Evolutionary conservation across 257 asterid species (phyloP).

Genomic region (Solanum dulcamara): DNA sequence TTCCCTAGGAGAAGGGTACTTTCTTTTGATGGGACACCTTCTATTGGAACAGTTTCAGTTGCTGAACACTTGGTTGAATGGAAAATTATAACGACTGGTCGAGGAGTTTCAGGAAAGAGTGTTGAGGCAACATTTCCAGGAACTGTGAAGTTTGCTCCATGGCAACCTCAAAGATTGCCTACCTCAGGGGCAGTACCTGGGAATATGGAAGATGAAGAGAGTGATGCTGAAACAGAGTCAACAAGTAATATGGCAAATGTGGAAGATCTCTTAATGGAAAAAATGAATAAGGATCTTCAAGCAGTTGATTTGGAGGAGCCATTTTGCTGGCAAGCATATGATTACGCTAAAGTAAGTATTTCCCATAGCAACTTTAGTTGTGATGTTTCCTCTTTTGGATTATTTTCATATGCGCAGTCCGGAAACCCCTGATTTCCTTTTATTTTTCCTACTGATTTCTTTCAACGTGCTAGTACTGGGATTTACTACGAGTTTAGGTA

Average conservation of each 20-base stretch:
- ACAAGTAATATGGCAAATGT: slow-evolving; percentile 50
- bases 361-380: not conserved
- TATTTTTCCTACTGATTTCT: not conserved
- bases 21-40: slow-evolving; percentile 88
- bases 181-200: slow-evolving; percentile 26
- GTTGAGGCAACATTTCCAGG: slow-evolving; percentile 93
- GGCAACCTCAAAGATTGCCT: slow-evolving; percentile 50
- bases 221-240: slow-evolving; percentile 69
- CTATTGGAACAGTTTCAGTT: slow-evolving; percentile 68
- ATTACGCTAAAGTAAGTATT: slow-evolving; percentile 69
- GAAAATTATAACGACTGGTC: slow-evolving; percentile 58
- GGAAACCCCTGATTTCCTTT: not conserved
- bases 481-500: not conserved
- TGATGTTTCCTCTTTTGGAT: not conserved
- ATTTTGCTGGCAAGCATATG: slow-evolving; percentile 91
- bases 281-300: slow-evolving; percentile 80
- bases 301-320: slow-evolving; percentile 93
- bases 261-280: slow-evolving; percentile 76
- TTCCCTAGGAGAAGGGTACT: slow-evolving; percentile 81
- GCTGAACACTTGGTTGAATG: slow-evolving; percentile 80
- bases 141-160: slow-evolving; percentile 84
- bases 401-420: not conserved
- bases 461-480: not conserved
- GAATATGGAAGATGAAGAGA: slow-evolving; percentile 56
- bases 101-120: slow-evolving; percentile 78